These are phyloP conservation scores for Phytophthora pinifolia DNA, from an alignment of 352 stramenopile genomes.

Conservation along the genomic window DNA sequence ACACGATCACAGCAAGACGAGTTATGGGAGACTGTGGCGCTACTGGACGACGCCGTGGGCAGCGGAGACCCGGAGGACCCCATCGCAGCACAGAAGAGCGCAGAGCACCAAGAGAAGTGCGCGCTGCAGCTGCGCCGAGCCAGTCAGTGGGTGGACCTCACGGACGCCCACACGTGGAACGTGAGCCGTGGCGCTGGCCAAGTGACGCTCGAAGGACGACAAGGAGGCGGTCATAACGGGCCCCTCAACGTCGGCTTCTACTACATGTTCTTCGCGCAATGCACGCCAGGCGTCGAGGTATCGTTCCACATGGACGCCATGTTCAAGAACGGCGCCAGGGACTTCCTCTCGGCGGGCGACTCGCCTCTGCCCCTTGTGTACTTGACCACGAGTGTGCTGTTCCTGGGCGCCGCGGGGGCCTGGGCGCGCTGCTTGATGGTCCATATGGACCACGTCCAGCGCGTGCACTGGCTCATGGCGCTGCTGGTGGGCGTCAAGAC, in stretches of 20 bases:
- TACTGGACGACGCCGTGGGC: constrained; percentile 38
- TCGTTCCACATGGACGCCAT: constrained; percentile 90
- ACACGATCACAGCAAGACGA: constrained; percentile 46
- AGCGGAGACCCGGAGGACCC: constrained; percentile 23
- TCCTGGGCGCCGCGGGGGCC: constrained; percentile 43
- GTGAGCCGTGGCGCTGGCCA: constrained; percentile 40
- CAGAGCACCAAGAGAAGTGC: constrained; percentile 31
- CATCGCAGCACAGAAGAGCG: background rate
- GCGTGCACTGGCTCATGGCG: constrained; percentile 96
- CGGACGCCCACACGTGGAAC: constrained; percentile 52
- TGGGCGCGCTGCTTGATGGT: constrained; percentile 74
- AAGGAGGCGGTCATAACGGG: constrained; percentile 17
- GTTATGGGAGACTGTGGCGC: constrained; percentile 56
- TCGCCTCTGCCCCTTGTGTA: constrained; percentile 86
- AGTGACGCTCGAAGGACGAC: constrained; percentile 15
- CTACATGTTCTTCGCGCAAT: constrained; percentile 88
- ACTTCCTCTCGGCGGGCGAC: constrained; percentile 89
- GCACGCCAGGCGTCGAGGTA: constrained; percentile 65
- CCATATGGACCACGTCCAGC: constrained; percentile 65
- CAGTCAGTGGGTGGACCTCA: constrained; percentile 65
- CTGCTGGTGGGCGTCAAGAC: constrained; percentile 93
- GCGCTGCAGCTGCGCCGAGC: constrained; percentile 47
- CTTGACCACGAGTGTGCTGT: constrained; percentile 73
- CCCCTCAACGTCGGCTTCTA: constrained; percentile 72
- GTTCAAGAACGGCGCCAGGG: constrained; percentile 76